Evolutionary conservation across 1,284 basidiomycete species (phyloP), one percentile per base, ranked within the genome.

Genomic region (Fistulina hepatica): DNA sequence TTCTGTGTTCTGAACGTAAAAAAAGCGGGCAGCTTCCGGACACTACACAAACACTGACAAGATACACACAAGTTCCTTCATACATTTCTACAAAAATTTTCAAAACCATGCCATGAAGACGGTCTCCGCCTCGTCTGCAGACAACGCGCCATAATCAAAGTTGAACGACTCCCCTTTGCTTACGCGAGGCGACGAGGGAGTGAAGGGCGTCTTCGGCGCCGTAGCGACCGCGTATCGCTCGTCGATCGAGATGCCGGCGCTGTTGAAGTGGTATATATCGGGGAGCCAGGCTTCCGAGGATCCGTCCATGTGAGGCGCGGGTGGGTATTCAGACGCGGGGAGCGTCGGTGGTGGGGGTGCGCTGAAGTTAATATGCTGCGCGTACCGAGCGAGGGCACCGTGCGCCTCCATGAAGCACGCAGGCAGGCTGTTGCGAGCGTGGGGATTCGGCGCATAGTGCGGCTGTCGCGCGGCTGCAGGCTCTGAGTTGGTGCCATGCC

Each of bases 51-150:
- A n/a, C n/a, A n/a, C n/a, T n/a, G n/a, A n/a, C n/a, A n/a, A n/a
- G n/a, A n/a, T n/a, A n/a, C n/a, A n/a, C n/a, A n/a, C n/a, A n/a
- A n/a, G n/a, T n/a, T n/a, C n/a, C n/a, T n/a, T n/a, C n/a, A n/a
- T n/a, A n/a, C n/a, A n/a, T n/a, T n/a, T 30, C 6, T n/a, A 16
- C 27, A 16, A 4, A 13, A 31, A 3, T 6, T 6, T 10, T 31
- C 28, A 71, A 47, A 71, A 69, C 67, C 67, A 71, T n/a, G 66
- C 67, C 68, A 71, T 69, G 48, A 64, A 71, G 46, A 64, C 66
- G 20, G 66, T 69, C 44, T 69, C 65, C 36, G 64, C 63, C 36
- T 64, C 49, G 28, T 63, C 58, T 23, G 55, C 54, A 21, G 55
- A 63, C 30, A 71, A 47, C 24, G 64, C 65, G 2, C 68, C 68